phyloP scores from a whole-genome alignment of 2,329 filamentous ascomycete genomes.

The Lachnellula arida region DNA sequence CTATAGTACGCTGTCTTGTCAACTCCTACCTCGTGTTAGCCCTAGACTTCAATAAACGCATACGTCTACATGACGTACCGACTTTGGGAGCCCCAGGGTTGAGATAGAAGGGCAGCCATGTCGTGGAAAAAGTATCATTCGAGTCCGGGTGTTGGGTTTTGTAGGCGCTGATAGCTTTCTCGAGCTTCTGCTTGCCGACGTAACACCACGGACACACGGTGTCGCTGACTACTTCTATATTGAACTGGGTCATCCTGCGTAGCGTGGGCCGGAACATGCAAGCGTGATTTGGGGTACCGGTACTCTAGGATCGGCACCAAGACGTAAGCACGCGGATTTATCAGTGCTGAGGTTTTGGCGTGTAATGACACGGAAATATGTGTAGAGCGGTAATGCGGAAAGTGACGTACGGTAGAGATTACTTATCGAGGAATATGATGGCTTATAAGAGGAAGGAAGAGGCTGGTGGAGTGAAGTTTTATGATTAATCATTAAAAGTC shows the following conservation, averaged over 20 bases:
- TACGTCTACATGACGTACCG: conserved; percentile 36
- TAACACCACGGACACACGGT: conserved; percentile 79
- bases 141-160: conserved; percentile 55
- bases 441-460: no score
- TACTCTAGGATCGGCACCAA: no score
- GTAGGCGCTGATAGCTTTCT: conserved; percentile 65
- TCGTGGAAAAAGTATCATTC: conserved; percentile 65
- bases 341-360: not conserved
- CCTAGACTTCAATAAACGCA: not conserved
- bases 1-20: conserved; percentile 55
- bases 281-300: not conserved
- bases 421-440: not conserved
- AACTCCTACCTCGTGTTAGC: conserved; percentile 33
- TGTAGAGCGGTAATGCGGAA: not conserved
- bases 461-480: not conserved
- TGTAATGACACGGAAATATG: not conserved
- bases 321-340: not conserved
- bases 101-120: conserved; percentile 78
- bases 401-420: not conserved
- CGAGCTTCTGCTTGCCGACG: conserved; percentile 71
- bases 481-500: not conserved
- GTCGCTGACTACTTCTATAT: conserved; percentile 75
- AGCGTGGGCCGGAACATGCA: conserved; percentile 22
- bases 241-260: conserved; percentile 64
- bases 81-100: conserved; percentile 57